phyloP scores from a whole-genome alignment of 495 filamentous ascomycete species.

The Hypomontagnella submonticulosa region DNA sequence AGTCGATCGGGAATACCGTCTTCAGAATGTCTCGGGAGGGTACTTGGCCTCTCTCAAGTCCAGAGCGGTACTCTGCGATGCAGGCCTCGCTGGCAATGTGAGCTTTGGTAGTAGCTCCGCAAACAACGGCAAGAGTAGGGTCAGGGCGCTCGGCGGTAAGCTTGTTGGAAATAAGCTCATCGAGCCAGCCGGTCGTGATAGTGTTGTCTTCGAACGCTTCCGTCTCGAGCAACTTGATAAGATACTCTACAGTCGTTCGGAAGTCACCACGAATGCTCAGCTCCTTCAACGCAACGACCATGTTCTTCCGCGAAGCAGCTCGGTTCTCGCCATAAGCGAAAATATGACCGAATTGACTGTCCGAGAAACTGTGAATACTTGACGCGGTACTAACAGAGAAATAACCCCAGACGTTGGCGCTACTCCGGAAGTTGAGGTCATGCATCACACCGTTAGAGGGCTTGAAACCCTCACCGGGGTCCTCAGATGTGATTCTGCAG shows the following conservation, averaged over 20 bases:
- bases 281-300: constrained; percentile 99
- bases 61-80: constrained; percentile 84
- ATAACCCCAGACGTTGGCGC: constrained; percentile 99
- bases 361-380: constrained; percentile 98
- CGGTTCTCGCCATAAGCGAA: constrained; percentile 99
- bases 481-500: constrained; percentile 99
- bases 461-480: constrained; percentile 99
- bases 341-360: constrained; percentile 99
- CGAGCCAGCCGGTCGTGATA: constrained; percentile 98
- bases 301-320: constrained; percentile 95
- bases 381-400: constrained; percentile 97
- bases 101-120: constrained; percentile 93
- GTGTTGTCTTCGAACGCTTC: constrained; percentile 99
- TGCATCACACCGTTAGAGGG: constrained; percentile 99
- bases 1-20: constrained; percentile 97
- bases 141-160: constrained; percentile 97
- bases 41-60: constrained; percentile 97
- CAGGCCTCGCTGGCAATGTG: constrained; percentile 91
- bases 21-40: constrained; percentile 95
- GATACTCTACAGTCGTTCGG: constrained; percentile 96
- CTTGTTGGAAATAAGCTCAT: constrained; percentile 98
- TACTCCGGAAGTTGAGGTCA: constrained; percentile 98
- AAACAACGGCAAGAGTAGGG: constrained; percentile 87
- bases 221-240: constrained; percentile 98
- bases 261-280: constrained; percentile 99